Evolutionary conservation across 306 rosid genomes (phyloP), one percentile per base, ranked within the genome.

Genomic region (Vigna radiata): DNA sequence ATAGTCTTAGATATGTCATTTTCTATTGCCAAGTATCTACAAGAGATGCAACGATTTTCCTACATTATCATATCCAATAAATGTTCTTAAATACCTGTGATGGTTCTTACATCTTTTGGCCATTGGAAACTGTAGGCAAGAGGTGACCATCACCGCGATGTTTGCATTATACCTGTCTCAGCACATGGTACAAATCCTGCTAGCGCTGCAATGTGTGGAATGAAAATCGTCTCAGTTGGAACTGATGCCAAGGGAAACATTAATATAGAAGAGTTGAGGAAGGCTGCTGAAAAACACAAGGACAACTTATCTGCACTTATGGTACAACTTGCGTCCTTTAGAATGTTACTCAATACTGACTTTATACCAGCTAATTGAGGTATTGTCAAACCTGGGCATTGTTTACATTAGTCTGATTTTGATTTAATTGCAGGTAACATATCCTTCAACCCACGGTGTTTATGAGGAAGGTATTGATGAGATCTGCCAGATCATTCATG

Each of bases 151-250:
- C 98, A 93, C 80, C 96, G 99, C 65, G 81, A 96, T 62, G 98
- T 96, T 81, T 96, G 99, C 88, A 93, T 96, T 9, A 96, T 96
- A 50, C 99, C 99, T 46, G 96, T 93, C 72, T 96, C 99, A 6
- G 99, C 99, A 37, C 99, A 96, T 73, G 99, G 99, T 67, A 96
- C 99, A 37, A 96, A 96, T 85, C 99, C 99, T 47, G 99, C 99
- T 50, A 96, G 99, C 80, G 99, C 99, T 79, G 99, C 99, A 29
- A 96, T 96, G 99, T 86, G 91, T 83, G 99, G 99, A 78, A 96
- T 96, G 99, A 91, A 93, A 82, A 96, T 96, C 69, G 99, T 96
- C 72, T 25, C 96, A 2, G 83, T 96, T n/a, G 99, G 99, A 84
- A 96, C 99, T 43, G 99, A 96, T 89, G 90, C 99, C 60, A 88